Evolutionary conservation across 805 yeast genomes (phyloP).

Genomic region (Citeromyces nyonsensis): DNA sequence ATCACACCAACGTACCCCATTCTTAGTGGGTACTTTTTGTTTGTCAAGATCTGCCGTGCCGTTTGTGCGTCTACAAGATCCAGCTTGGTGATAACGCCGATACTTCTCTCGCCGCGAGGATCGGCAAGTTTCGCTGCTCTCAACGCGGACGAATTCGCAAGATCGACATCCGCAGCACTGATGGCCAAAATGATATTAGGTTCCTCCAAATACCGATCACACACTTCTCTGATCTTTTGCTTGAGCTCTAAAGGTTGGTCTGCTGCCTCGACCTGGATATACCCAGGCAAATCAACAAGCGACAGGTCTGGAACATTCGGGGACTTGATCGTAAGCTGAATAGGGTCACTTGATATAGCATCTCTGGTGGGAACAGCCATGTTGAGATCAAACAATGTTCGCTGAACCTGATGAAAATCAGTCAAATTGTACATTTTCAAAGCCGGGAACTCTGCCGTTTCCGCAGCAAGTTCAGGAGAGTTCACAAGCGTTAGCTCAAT

Average conservation of each 20-base stretch:
- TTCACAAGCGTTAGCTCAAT: slow-evolving; percentile 88
- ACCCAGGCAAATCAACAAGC: slow-evolving; percentile 92
- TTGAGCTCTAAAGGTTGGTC: slow-evolving; percentile 87
- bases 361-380: slow-evolving; percentile 82
- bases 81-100: slow-evolving; percentile 90
- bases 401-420: slow-evolving; percentile 81
- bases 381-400: slow-evolving; percentile 74
- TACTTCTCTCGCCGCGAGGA: slow-evolving; percentile 89
- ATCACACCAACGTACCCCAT: slow-evolving; percentile 99
- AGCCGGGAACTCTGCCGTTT: slow-evolving; percentile 88
- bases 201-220: slow-evolving; percentile 73
- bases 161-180: slow-evolving; percentile 94
- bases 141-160: slow-evolving; percentile 90
- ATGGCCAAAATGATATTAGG: slow-evolving; percentile 94
- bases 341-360: slow-evolving; percentile 87
- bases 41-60: slow-evolving; percentile 56
- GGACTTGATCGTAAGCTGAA: slow-evolving; percentile 80
- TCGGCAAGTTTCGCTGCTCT: slow-evolving; percentile 82
- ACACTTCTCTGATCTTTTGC: slow-evolving; percentile 59
- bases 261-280: slow-evolving; percentile 91
- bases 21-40: slow-evolving; percentile 74
- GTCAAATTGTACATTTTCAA: slow-evolving; percentile 68
- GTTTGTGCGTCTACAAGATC: slow-evolving; percentile 72
- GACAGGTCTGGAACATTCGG: slow-evolving; percentile 88
- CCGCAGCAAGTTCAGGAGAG: slow-evolving; percentile 65